Evolutionary conservation across 2,329 filamentous ascomycete genomes (phyloP).

Genomic region (Sporothrix pallida): DNA sequence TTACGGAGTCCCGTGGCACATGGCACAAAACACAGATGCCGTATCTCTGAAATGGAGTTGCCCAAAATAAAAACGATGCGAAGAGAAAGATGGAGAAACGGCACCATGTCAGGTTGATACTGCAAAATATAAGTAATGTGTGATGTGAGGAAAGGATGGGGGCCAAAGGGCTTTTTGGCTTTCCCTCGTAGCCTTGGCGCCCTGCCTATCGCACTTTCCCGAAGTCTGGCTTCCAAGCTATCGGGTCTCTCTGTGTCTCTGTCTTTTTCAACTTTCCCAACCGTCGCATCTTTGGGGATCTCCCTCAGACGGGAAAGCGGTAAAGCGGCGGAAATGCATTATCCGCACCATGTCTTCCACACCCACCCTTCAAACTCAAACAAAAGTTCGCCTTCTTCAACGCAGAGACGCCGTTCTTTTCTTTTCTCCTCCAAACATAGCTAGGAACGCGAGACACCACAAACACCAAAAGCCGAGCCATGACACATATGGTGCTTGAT

Average conservation of each 20-base stretch:
- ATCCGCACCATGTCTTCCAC: not conserved
- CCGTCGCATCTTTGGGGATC: not conserved
- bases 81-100: not conserved
- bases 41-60: slow-evolving; percentile 13
- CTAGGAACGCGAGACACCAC: not conserved
- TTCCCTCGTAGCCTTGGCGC: not conserved
- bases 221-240: slow-evolving; percentile 5
- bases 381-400: not conserved
- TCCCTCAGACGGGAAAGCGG: not conserved
- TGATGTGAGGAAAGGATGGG: not conserved
- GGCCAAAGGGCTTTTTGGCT: not conserved
- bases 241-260: slow-evolving; percentile 6
- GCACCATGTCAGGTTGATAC: not conserved
- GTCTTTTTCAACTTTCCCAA: not conserved
- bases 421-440: too few species aligned
- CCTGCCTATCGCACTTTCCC: slow-evolving; percentile 20
- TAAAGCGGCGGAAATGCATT: not conserved
- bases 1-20: slow-evolving; percentile 22
- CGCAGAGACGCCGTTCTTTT: too few species aligned
- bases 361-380: not conserved
- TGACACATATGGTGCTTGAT: not conserved
- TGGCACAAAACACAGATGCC: slow-evolving; percentile 23
- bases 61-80: too few species aligned
- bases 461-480: not conserved
- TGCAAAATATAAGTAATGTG: too few species aligned